Percentiles rank a stretch among this genome's conserved stretches.
Evolutionary conservation across 164 flowering plant genomes (phyloP).

Genomic region (Macadamia tetraphylla): DNA sequence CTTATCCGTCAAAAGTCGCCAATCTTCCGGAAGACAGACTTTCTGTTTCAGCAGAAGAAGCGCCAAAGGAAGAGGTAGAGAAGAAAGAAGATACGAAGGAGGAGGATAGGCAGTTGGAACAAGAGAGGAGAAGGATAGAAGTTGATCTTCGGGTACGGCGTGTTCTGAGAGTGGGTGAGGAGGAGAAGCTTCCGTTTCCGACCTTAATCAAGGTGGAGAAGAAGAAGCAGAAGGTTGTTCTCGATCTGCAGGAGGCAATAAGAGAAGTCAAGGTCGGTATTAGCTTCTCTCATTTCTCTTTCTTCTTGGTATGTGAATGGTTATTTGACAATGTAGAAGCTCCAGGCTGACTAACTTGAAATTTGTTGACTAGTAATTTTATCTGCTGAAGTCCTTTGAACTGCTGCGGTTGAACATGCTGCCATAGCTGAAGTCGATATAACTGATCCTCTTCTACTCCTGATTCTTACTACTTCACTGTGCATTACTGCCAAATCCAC

Average conservation of each 20-base stretch:
- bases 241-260: conserved; percentile 81
- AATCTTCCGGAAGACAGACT: conserved; percentile 66
- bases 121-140: conserved; percentile 48
- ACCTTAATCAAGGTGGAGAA: conserved; percentile 51
- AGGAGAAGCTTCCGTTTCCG: conserved; percentile 57
- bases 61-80: conserved; percentile 8
- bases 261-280: conserved; percentile 71
- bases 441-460: too few relatives aligned
- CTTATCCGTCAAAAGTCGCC: conserved; percentile 63
- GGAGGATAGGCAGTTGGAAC: conserved; percentile 23
- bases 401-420: too few relatives aligned
- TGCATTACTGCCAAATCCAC: too few relatives aligned
- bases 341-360: too few relatives aligned
- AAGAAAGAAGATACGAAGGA: background rate
- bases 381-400: too few relatives aligned
- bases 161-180: conserved; percentile 27
- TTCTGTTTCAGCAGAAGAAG: conserved; percentile 7
- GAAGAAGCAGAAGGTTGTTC: conserved; percentile 42
- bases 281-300: conserved; percentile 1
- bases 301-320: too few relatives aligned
- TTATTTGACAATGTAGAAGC: too few relatives aligned
- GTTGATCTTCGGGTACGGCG: conserved; percentile 21
- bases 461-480: too few relatives aligned
- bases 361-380: too few relatives aligned
- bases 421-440: too few relatives aligned